Percentiles rank a stretch among this genome's conserved stretches.
Evolutionary conservation across 176 grass and related monocot species (phyloP).

Genomic region (Saccharum officinarum): DNA sequence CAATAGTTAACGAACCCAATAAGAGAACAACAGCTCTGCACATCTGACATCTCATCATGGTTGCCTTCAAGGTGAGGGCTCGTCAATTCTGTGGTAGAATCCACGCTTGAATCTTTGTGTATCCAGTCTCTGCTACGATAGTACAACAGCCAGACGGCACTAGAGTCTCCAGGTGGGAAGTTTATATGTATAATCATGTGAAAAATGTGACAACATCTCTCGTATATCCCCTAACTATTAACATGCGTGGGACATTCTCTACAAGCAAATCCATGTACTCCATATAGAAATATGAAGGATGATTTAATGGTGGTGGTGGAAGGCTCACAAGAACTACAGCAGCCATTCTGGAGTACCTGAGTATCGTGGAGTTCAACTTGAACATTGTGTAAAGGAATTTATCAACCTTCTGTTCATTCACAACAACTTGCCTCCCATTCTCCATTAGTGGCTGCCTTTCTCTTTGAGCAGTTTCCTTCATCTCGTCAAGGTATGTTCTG

Average conservation of each 20-base stretch:
- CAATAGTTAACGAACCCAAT: constrained; percentile 19
- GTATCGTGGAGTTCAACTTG: constrained; percentile 90
- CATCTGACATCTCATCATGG: constrained; percentile 25
- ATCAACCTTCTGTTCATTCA: constrained; percentile 87
- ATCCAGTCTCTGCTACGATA: constrained; percentile 33
- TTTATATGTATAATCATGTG: constrained; percentile 56
- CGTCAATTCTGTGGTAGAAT: constrained; percentile 31
- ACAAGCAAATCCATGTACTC: constrained; percentile 99
- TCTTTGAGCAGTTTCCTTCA: constrained; percentile 66
- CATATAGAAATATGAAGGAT: constrained; percentile 96
- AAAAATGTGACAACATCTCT: constrained; percentile 97
- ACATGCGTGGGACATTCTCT: constrained; percentile 93
- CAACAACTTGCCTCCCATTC: constrained; percentile 69
- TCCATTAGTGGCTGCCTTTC: constrained; percentile 66
- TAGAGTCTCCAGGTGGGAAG: constrained; percentile 20
- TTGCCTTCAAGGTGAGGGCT: constrained; percentile 39
- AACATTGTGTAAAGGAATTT: constrained; percentile 97
- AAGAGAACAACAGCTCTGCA: constrained; percentile 13
- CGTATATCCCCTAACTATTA: constrained; percentile 96
- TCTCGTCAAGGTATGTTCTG: constrained; percentile 67
- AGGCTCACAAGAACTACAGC: constrained; percentile 97
- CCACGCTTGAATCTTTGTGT: constrained; percentile 36
- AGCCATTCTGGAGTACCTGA: constrained; percentile 96
- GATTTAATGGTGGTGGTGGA: constrained; percentile 75
- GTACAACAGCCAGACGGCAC: constrained; percentile 24